Conservation (phyloP, 2,329 filamentous ascomycete genomes). For the Sordariomycetes sp. region DNA sequence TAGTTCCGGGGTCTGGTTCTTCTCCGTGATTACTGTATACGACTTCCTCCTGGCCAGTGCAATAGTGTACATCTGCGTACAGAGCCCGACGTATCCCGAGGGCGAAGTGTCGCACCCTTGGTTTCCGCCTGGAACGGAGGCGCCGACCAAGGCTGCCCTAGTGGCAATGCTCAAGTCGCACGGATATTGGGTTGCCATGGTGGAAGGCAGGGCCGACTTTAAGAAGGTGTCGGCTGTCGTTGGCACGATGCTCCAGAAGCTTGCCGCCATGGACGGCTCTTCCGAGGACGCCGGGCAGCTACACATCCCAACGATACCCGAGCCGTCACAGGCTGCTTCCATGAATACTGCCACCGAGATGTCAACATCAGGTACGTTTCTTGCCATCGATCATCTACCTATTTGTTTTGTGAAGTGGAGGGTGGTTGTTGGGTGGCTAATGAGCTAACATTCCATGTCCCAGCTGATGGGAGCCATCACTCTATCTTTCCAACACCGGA, state of each 20-base stretch:
- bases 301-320: neutral
- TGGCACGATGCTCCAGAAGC: slow-evolving; percentile 3
- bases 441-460: neutral
- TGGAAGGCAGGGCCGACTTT: neutral
- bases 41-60: slow-evolving; percentile 53
- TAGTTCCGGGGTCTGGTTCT: slow-evolving; percentile 41
- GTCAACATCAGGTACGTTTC: neutral
- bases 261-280: neutral
- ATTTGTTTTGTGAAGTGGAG: too few species aligned
- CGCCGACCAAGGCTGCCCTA: neutral
- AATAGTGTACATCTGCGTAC: slow-evolving; percentile 43
- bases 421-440: neutral
- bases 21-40: slow-evolving; percentile 45
- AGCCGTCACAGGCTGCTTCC: neutral
- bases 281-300: neutral
- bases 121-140: neutral
- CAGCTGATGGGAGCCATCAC: neutral
- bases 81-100: slow-evolving; percentile 29
- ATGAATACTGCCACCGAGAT: neutral
- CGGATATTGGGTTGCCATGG: slow-evolving; percentile 3
- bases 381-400: neutral
- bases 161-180: slow-evolving; percentile 2
- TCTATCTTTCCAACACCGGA: neutral
- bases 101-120: slow-evolving; percentile 14
- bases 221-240: slow-evolving; percentile 4